Evolutionary conservation across 2,329 filamentous ascomycete genomes (phyloP).

Genomic region (Ploettnerulaceae sp.): DNA sequence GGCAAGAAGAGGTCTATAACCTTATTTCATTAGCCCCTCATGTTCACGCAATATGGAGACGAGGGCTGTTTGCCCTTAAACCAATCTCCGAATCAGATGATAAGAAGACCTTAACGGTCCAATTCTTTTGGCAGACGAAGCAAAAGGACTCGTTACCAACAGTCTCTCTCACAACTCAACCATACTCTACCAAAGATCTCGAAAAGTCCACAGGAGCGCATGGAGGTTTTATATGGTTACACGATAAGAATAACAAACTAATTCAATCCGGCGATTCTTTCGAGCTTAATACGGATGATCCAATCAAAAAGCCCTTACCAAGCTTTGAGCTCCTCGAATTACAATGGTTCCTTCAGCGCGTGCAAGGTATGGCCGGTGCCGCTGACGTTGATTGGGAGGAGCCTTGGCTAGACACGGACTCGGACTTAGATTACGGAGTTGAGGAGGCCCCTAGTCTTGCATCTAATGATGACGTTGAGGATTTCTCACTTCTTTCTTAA

Average conservation of each 20-base stretch:
- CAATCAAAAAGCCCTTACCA: slow-evolving; percentile 10
- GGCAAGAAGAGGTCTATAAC: slow-evolving; percentile 10
- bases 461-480: too few species aligned
- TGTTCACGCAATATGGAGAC: slow-evolving; percentile 5
- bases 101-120: slow-evolving; percentile 13
- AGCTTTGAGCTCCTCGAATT: slow-evolving; percentile 15
- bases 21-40: slow-evolving; percentile 9
- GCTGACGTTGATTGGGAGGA: too few species aligned
- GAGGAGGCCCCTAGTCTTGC: too few species aligned
- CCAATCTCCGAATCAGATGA: slow-evolving; percentile 15
- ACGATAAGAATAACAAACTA: neutral
- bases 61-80: slow-evolving; percentile 15
- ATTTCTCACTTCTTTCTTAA: too few species aligned
- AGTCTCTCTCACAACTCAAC: slow-evolving; percentile 11
- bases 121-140: slow-evolving; percentile 17
- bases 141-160: neutral
- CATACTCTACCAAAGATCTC: slow-evolving; percentile 8
- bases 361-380: slow-evolving; percentile 14
- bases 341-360: too few species aligned
- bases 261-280: slow-evolving; percentile 12
- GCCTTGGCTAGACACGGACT: too few species aligned
- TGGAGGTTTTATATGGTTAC: too few species aligned
- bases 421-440: too few species aligned
- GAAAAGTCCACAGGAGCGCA: slow-evolving; percentile 5
- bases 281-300: slow-evolving; percentile 11